A percentile compares a stretch with the other conserved stretches of the same genome.
Conservation (phyloP, 192 early-diverging fungal genomes). For the Thamnidium elegans region DNA sequence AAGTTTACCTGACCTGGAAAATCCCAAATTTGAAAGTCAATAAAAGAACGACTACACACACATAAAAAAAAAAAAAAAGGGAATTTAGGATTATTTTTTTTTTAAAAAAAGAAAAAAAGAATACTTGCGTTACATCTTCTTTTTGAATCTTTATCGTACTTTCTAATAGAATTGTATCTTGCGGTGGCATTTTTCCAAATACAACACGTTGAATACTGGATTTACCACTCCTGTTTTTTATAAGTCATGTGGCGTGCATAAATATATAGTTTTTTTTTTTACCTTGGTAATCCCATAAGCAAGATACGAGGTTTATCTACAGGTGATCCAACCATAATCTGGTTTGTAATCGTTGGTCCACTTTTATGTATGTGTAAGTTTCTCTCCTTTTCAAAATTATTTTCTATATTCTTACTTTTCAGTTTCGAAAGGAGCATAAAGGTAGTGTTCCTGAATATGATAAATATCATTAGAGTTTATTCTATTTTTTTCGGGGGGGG, state of each 20-base stretch:
- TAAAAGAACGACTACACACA: slow-evolving; percentile 57
- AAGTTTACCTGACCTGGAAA: slow-evolving; percentile 88
- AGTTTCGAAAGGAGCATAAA: no score
- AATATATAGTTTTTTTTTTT: not conserved
- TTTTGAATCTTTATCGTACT: slow-evolving; percentile 71
- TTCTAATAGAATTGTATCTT: slow-evolving; percentile 84
- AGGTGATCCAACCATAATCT: not conserved
- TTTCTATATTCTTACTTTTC: no score
- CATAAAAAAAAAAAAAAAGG: not conserved
- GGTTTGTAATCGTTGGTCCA: not conserved
- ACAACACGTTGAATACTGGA: slow-evolving; percentile 82
- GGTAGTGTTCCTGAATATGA: no score
- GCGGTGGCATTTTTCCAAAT: slow-evolving; percentile 85
- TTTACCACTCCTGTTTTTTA: slow-evolving; percentile 68
- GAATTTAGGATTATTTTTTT: not conserved
- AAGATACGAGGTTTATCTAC: slow-evolving; percentile 41
- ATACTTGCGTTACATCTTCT: slow-evolving; percentile 61
- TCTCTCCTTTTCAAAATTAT: no score
- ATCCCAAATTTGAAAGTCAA: slow-evolving; percentile 89
- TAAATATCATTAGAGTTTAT: no score
- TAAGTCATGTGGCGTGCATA: not conserved
- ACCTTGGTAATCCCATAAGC: slow-evolving; percentile 49
- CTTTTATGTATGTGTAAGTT: not conserved
- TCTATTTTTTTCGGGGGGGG: no score
- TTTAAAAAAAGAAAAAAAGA: not conserved